phyloP scores from a whole-genome alignment of 1,139 yeast species.

The Meyerozyma sp. region DNA sequence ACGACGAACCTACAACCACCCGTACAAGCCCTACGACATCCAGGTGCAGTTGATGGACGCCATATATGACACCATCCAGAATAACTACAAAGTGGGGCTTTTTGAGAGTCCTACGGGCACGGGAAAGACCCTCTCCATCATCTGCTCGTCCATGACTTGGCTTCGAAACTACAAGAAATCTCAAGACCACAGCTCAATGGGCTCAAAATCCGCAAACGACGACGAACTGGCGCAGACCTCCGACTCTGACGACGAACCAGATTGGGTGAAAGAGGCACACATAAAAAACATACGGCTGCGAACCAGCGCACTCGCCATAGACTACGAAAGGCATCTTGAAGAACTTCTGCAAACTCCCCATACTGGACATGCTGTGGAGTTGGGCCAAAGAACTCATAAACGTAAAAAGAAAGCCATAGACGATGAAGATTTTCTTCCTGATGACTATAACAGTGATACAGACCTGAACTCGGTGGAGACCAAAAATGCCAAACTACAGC shows the following conservation, averaged over 20 bases:
- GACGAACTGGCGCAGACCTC: conserved; percentile 10
- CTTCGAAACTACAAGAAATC: conserved; percentile 53
- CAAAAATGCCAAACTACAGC: conserved; percentile 20
- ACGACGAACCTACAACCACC: conserved; percentile 51
- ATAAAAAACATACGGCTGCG: conserved; percentile 24
- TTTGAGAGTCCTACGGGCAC: conserved; percentile 96
- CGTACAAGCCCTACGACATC: conserved; percentile 74
- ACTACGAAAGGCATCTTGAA: conserved; percentile 38
- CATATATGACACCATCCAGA: conserved; percentile 58
- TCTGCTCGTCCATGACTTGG: conserved; percentile 88
- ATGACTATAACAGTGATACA: conserved; percentile 34
- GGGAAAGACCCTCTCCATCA: conserved; percentile 83
- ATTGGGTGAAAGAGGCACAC: conserved; percentile 52
- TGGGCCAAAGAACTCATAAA: background rate
- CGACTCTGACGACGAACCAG: conserved; percentile 50
- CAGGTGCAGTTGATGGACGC: conserved; percentile 74
- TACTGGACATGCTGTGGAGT: background rate
- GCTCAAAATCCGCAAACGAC: conserved; percentile 13
- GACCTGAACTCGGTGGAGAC: conserved; percentile 18
- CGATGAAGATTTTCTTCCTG: conserved; percentile 32
- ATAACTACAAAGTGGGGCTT: conserved; percentile 63
- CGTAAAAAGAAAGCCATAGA: conserved; percentile 7
- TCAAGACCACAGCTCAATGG: conserved; percentile 29
- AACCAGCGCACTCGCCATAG: conserved; percentile 24
- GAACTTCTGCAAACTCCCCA: background rate